phyloP scores from a whole-genome alignment of 345 rosid genomes.

The Camelina sativa region DNA sequence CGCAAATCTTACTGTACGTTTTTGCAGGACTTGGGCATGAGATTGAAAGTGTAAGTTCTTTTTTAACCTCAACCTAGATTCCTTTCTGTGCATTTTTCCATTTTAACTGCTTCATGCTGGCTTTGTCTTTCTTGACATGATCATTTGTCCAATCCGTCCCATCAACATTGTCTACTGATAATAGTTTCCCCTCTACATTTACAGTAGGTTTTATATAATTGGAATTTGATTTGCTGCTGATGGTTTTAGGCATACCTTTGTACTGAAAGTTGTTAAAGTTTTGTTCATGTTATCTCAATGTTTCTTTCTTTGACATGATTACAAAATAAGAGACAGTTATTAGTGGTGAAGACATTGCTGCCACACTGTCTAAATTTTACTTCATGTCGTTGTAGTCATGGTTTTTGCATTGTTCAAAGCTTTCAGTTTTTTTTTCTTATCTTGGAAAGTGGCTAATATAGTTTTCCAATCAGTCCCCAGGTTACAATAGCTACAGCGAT shows the following conservation, averaged over 20 bases:
- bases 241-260: conserved; percentile 16
- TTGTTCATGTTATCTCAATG: conserved; percentile 1
- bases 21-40: conserved; percentile 96
- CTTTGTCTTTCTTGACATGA: conserved; percentile 22
- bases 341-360: conserved; percentile 8
- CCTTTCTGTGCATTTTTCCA: conserved; percentile 4
- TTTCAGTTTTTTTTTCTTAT: conserved; percentile 1
- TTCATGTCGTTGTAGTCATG: conserved; percentile 11
- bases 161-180: background rate
- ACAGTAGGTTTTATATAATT: background rate
- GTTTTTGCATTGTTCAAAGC: conserved; percentile 29
- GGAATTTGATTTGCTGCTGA: conserved; percentile 16
- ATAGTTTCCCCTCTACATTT: background rate
- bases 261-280: background rate
- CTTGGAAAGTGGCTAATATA: conserved; percentile 32
- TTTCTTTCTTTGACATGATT: conserved; percentile 13
- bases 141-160: background rate
- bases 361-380: conserved; percentile 13
- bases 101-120: background rate
- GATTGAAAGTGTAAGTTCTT: conserved; percentile 87
- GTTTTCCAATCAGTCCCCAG: conserved; percentile 69
- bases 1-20: conserved; percentile 97
- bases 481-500: conserved; percentile 94
- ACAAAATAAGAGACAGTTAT: background rate
- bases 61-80: background rate